Conservation (phyloP, 2,329 filamentous ascomycete species). For the Calonectria honghensis region DNA sequence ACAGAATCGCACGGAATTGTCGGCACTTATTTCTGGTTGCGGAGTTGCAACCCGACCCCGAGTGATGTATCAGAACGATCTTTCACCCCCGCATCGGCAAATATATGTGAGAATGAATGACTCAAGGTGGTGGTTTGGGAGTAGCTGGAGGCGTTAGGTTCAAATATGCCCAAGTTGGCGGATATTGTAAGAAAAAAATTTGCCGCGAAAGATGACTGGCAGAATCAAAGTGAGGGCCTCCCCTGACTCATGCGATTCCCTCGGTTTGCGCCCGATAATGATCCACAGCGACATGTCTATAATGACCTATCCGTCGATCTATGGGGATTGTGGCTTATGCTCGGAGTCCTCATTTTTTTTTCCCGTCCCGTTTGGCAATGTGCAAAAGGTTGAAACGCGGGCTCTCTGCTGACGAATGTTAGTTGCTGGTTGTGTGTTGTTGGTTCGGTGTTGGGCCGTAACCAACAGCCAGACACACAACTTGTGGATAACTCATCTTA, state of each 20-base stretch:
- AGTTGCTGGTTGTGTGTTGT: slow-evolving; percentile 5
- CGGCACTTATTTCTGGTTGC: background rate
- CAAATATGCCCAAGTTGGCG: slow-evolving; percentile 3
- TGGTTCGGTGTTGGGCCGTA: slow-evolving; percentile 24
- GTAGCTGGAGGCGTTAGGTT: background rate
- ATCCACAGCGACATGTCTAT: slow-evolving; percentile 7
- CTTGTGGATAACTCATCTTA: slow-evolving; percentile 30
- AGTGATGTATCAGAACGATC: background rate
- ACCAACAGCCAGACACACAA: slow-evolving; percentile 20
- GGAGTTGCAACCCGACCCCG: background rate
- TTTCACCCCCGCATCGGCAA: background rate
- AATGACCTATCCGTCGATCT: slow-evolving; percentile 11
- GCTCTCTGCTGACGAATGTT: background rate
- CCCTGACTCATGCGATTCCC: slow-evolving; percentile 1
- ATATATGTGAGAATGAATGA: background rate
- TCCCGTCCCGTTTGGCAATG: background rate
- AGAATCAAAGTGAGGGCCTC: slow-evolving; percentile 20
- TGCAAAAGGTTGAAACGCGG: slow-evolving; percentile 20
- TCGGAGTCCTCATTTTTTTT: slow-evolving; percentile 12
- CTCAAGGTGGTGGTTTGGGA: background rate
- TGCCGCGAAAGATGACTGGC: slow-evolving; percentile 7
- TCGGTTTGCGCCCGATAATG: slow-evolving; percentile 14
- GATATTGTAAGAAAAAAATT: background rate
- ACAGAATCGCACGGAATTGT: background rate
- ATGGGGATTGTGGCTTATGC: slow-evolving; percentile 14